A percentile compares a stretch with the other conserved stretches of the same genome.
Evolutionary conservation across 495 filamentous ascomycete genomes (phyloP).

Genomic region (Evernia prunastri): DNA sequence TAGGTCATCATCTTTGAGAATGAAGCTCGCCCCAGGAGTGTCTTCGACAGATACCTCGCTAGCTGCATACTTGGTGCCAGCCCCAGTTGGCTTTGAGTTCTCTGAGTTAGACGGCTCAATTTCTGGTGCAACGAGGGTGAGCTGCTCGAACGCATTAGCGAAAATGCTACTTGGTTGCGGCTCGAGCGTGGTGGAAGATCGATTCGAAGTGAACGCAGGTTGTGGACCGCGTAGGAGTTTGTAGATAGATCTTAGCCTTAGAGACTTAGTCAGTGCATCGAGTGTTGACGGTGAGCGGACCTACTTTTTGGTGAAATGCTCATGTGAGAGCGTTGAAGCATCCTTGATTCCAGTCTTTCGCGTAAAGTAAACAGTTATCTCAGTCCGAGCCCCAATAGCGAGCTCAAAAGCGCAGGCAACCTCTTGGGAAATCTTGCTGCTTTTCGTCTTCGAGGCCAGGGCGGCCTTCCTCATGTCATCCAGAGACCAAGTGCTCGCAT

Average conservation of each 20-base stretch:
- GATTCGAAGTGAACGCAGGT: not conserved
- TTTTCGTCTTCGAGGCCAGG: too few species aligned
- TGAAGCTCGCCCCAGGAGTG: not conserved
- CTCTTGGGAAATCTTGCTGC: too few species aligned
- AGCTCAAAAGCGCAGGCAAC: too few species aligned
- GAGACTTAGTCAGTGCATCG: too few species aligned
- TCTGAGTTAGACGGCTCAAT: not conserved
- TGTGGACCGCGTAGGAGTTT: not conserved
- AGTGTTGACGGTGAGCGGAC: too few species aligned
- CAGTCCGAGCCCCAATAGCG: not conserved
- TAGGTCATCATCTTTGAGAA: not conserved
- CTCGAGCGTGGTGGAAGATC: not conserved
- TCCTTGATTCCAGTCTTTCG: not conserved
- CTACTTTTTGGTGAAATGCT: not conserved
- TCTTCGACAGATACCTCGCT: not conserved
- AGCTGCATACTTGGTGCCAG: too few species aligned
- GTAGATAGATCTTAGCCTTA: not conserved
- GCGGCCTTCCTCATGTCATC: too few species aligned
- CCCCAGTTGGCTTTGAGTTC: not conserved
- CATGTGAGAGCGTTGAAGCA: not conserved
- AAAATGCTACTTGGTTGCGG: not conserved
- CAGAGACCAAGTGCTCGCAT: too few species aligned
- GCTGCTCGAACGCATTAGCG: not conserved
- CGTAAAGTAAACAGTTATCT: not conserved
- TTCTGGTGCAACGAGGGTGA: not conserved